phyloP scores from a whole-genome alignment of 1,284 basidiomycete species.

The Pisolithus thermaeus region DNA sequence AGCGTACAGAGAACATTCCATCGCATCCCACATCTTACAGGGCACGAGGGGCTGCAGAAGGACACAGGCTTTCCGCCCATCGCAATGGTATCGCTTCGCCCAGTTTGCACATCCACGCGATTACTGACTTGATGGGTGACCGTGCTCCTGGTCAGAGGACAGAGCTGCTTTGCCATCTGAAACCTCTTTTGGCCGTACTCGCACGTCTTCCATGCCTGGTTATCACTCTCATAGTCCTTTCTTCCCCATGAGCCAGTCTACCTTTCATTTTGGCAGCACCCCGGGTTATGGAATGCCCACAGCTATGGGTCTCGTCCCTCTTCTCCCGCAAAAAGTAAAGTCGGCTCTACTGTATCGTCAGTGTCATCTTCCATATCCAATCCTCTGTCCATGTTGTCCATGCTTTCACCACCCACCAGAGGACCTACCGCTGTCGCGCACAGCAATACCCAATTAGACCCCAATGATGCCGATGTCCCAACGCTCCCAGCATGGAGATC shows the following conservation, averaged over 20 bases:
- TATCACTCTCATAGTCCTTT: conserved; percentile 50
- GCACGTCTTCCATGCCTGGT: conserved; percentile 50
- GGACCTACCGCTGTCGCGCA: conserved; percentile 20
- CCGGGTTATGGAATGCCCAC: conserved; percentile 26
- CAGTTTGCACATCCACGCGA: conserved; percentile 19
- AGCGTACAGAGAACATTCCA: conserved; percentile 46
- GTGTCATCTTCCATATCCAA: conserved; percentile 19
- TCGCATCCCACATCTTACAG: conserved; percentile 42
- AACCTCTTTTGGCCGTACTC: conserved; percentile 36
- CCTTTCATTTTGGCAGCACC: conserved; percentile 32
- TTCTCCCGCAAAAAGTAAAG: conserved; percentile 41
- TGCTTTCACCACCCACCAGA: conserved; percentile 35
- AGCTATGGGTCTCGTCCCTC: conserved; percentile 36
- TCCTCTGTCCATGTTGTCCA: conserved; percentile 30
- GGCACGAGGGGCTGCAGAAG: conserved; percentile 34
- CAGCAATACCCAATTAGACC: conserved; percentile 21
- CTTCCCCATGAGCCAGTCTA: conserved; percentile 37
- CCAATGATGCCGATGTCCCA: conserved; percentile 22
- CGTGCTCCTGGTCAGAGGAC: conserved; percentile 53
- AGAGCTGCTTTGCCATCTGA: conserved; percentile 30
- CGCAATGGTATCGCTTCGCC: conserved; percentile 21
- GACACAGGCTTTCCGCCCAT: conserved; percentile 35
- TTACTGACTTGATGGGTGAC: conserved; percentile 23
- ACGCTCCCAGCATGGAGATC: too few species aligned
- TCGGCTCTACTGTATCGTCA: conserved; percentile 27